Conservation (phyloP, 805 yeast species). For the Komagataella pseudopastoris region DNA sequence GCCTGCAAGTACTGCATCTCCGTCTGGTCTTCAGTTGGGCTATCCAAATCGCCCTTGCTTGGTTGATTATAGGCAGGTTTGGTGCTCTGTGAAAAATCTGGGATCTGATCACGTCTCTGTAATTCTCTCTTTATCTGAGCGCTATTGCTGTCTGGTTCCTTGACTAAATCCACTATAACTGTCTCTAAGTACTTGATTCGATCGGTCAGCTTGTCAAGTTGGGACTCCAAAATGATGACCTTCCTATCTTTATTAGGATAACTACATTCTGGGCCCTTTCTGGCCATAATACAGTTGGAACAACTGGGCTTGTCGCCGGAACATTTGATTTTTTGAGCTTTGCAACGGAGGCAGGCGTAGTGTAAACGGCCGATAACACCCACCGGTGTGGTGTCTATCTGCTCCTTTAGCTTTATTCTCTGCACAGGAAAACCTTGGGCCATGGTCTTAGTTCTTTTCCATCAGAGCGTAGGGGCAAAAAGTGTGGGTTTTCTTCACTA, state of each 20-base stretch:
- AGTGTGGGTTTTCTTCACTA: not conserved
- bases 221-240: slow-evolving; percentile 15
- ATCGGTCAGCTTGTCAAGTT: slow-evolving; percentile 11
- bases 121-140: not conserved
- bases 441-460: not conserved
- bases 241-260: slow-evolving; percentile 17
- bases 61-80: not conserved
- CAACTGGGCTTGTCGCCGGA: slow-evolving; percentile 23
- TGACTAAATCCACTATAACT: slow-evolving; percentile 2
- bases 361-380: slow-evolving; percentile 15
- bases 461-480: not conserved
- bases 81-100: not conserved
- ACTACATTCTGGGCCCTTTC: slow-evolving; percentile 8
- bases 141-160: not conserved
- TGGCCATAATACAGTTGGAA: slow-evolving; percentile 11
- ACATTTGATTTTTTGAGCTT: slow-evolving; percentile 36
- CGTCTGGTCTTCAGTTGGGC: not conserved
- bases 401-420: slow-evolving; percentile 1
- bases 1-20: not conserved
- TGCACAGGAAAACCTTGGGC: not conserved
- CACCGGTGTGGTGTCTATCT: slow-evolving; percentile 1
- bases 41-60: not conserved
- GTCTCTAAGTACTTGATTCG: slow-evolving; percentile 12
- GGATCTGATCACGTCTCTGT: not conserved
- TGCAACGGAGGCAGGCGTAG: slow-evolving; percentile 35